Evolutionary conservation across 805 yeast species (phyloP).

Genomic region (Nakazawaea siamensis): DNA sequence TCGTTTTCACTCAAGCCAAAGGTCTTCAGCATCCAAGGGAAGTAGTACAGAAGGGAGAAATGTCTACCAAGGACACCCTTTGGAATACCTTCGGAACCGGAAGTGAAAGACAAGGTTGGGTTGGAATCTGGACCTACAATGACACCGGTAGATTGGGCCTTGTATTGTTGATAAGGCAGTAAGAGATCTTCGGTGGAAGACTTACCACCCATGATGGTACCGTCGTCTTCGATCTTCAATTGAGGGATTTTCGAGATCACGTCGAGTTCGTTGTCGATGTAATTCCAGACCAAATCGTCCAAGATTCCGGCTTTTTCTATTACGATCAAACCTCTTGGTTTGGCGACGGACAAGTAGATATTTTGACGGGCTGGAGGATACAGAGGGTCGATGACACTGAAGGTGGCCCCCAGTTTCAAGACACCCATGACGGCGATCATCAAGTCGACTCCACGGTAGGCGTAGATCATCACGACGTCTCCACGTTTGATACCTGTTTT

Average conservation of each 20-base stretch:
- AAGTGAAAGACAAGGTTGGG: constrained; percentile 93
- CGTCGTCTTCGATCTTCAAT: constrained; percentile 71
- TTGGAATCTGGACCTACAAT: constrained; percentile 95
- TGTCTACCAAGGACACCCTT: constrained; percentile 99
- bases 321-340: constrained; percentile 86
- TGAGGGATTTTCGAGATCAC: constrained; percentile 71
- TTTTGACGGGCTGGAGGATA: constrained; percentile 98
- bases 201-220: constrained; percentile 58
- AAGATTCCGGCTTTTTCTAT: constrained; percentile 84
- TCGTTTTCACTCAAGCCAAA: constrained; percentile 75
- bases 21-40: constrained; percentile 95
- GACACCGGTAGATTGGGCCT: constrained; percentile 69
- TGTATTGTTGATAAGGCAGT: constrained; percentile 32
- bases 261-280: constrained; percentile 62
- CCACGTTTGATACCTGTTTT: constrained; percentile 78
- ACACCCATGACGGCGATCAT: constrained; percentile 98
- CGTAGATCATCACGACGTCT: constrained; percentile 95
- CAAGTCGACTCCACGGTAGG: constrained; percentile 94
- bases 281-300: constrained; percentile 70
- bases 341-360: constrained; percentile 85
- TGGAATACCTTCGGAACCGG: constrained; percentile 98
- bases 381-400: constrained; percentile 97
- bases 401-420: constrained; percentile 96
- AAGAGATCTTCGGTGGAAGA: constrained; percentile 39
- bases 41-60: constrained; percentile 91